phyloP scores from a whole-genome alignment of 2,329 filamentous ascomycete genomes.

The Tolypocladium tropicale region DNA sequence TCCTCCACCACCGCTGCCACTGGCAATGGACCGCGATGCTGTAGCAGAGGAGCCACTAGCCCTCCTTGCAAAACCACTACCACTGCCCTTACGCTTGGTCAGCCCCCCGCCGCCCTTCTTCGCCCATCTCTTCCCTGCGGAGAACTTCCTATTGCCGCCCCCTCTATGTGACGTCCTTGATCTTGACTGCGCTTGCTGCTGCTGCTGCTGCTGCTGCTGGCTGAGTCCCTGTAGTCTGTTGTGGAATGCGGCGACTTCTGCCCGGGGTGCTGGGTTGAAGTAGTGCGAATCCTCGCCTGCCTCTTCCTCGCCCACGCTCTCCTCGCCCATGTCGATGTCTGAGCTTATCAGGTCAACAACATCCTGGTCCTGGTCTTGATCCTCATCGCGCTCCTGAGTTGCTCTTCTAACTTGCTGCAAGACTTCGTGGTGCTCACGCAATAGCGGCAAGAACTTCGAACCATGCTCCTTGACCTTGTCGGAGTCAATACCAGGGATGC shows the following conservation, averaged over 20 bases:
- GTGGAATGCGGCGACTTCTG: constrained; percentile 24
- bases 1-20: constrained; percentile 5
- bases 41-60: constrained; percentile 17
- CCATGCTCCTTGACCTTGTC: constrained; percentile 56
- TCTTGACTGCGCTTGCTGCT: constrained; percentile 13
- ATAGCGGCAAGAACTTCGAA: constrained; percentile 46
- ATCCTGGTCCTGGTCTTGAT: constrained; percentile 21
- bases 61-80: constrained; percentile 15
- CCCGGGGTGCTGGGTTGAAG: constrained; percentile 22
- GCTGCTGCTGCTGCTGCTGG: constrained; percentile 7
- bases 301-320: constrained; percentile 25
- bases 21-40: constrained; percentile 8
- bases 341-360: constrained; percentile 47
- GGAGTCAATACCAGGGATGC: constrained; percentile 51
- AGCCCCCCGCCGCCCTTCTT: constrained; percentile 18
- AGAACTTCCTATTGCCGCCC: constrained; percentile 16
- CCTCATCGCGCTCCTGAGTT: constrained; percentile 20
- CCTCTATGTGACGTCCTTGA: constrained; percentile 14
- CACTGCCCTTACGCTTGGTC: constrained; percentile 18
- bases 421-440: constrained; percentile 35
- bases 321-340: constrained; percentile 26
- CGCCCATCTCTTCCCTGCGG: constrained; percentile 17
- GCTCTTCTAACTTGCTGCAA: constrained; percentile 36
- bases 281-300: constrained; percentile 34
- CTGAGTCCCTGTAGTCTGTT: constrained; percentile 18